These are phyloP conservation scores for Nitzschia palea DNA, from an alignment of 108 stramenopile species.

Conservation along the genomic window DNA sequence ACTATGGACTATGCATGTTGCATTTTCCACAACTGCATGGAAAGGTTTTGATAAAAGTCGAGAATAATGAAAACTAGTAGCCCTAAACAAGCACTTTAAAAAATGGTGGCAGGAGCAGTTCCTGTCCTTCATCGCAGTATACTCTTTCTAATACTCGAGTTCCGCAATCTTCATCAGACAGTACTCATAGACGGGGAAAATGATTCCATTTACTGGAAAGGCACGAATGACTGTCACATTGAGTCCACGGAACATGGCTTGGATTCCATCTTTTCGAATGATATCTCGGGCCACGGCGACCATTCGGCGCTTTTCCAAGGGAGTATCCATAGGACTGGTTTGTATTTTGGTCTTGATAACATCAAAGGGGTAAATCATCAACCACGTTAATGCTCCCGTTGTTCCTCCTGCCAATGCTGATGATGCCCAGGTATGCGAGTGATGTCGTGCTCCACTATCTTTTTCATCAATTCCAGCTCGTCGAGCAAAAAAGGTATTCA, in stretches of 20 bases:
- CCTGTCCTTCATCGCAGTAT: neutral
- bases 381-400: constrained; percentile 86
- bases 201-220: constrained; percentile 92
- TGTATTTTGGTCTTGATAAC: constrained; percentile 90
- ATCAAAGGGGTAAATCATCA: constrained; percentile 88
- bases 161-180: constrained; percentile 44
- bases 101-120: neutral
- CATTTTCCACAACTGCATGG: too few relatives aligned
- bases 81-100: too few relatives aligned
- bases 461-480: constrained; percentile 9
- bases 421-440: constrained; percentile 58
- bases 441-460: constrained; percentile 6
- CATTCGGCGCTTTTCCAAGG: constrained; percentile 30
- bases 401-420: constrained; percentile 86
- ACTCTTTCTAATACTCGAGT: constrained; percentile 4
- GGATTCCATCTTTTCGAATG: constrained; percentile 60
- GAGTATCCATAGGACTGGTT: constrained; percentile 60
- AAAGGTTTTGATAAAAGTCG: too few relatives aligned
- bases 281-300: constrained; percentile 27
- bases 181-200: constrained; percentile 91
- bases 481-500: constrained; percentile 37
- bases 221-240: constrained; percentile 85
- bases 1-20: too few relatives aligned
- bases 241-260: constrained; percentile 83
- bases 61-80: too few relatives aligned